Conservation (phyloP, 352 stramenopile genomes). For the Pythium scleroteichum region DNA sequence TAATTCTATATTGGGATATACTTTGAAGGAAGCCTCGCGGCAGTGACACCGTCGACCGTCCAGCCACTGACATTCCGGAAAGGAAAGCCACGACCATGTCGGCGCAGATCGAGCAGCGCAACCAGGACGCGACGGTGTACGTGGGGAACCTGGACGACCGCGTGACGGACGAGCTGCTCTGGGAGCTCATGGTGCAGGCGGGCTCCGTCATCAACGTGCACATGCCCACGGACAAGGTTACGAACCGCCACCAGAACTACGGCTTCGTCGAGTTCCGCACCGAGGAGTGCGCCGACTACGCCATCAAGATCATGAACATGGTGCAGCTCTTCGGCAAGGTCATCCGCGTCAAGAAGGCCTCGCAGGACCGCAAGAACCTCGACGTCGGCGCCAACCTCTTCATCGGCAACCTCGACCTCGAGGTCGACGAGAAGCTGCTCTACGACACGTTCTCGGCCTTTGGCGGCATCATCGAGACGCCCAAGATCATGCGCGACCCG, state of each 20-base stretch:
- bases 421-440: constrained; percentile 99
- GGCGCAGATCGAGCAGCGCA: constrained; percentile 86
- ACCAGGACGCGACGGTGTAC: constrained; percentile 97
- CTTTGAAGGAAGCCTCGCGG: not conserved
- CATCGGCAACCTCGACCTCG: constrained; percentile 94
- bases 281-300: constrained; percentile 98
- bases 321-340: constrained; percentile 97
- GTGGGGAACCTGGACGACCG: constrained; percentile 97
- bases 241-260: constrained; percentile 94
- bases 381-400: constrained; percentile 99
- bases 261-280: constrained; percentile 99
- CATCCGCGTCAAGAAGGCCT: constrained; percentile 96
- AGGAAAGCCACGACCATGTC: constrained; percentile 43
- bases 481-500: constrained; percentile 94
- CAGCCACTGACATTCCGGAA: not conserved
- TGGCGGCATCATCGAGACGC: constrained; percentile 95
- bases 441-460: constrained; percentile 99
- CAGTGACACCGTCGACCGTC: not conserved
- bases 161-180: constrained; percentile 96
- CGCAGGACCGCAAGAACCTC: constrained; percentile 93
- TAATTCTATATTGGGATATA: not conserved
- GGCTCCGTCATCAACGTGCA: constrained; percentile 97
- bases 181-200: constrained; percentile 95
- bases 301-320: constrained; percentile 99
- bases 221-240: constrained; percentile 99